These are phyloP conservation scores for Aspergillus neotritici DNA, from an alignment of 2,329 filamentous ascomycete genomes.

Conservation along the genomic window DNA sequence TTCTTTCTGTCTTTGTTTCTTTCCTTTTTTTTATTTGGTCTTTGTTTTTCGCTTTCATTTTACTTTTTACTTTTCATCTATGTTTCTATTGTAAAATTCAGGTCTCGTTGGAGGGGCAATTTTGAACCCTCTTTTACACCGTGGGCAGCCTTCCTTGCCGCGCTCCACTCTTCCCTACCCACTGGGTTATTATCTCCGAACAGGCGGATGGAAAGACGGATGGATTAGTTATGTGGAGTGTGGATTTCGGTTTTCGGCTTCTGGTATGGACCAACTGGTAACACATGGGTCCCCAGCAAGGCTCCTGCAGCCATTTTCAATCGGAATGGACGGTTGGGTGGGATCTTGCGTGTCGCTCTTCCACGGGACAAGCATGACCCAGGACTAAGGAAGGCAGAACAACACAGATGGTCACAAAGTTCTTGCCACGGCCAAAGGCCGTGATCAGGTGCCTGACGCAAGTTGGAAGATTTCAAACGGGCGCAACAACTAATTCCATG, in stretches of 20 bases:
- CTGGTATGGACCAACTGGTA: too few relatives aligned
- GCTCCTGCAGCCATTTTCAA: slow-evolving; percentile 3
- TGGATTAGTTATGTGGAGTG: slow-evolving; percentile 4
- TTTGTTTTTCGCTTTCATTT: too few relatives aligned
- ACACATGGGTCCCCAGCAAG: background rate
- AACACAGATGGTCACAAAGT: too few relatives aligned
- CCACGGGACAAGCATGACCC: too few relatives aligned
- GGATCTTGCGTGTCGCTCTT: background rate
- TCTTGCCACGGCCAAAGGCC: background rate
- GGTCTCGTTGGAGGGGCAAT: too few relatives aligned
- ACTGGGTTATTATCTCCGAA: slow-evolving; percentile 7
- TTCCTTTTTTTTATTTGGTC: background rate
- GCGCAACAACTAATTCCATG: too few relatives aligned
- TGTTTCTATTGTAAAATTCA: too few relatives aligned
- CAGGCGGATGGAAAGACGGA: too few relatives aligned
- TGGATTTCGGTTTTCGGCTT: background rate
- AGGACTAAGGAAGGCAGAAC: too few relatives aligned
- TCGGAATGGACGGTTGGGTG: background rate
- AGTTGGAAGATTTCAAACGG: background rate
- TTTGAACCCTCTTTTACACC: too few relatives aligned
- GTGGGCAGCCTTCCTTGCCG: slow-evolving; percentile 6
- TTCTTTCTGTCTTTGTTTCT: background rate
- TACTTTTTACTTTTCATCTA: too few relatives aligned
- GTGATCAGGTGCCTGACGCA: background rate
- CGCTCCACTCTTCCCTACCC: slow-evolving; percentile 9